These are phyloP conservation scores for Taphrina deformans DNA, from an alignment of 1,139 yeast genomes.

Conservation along the genomic window DNA sequence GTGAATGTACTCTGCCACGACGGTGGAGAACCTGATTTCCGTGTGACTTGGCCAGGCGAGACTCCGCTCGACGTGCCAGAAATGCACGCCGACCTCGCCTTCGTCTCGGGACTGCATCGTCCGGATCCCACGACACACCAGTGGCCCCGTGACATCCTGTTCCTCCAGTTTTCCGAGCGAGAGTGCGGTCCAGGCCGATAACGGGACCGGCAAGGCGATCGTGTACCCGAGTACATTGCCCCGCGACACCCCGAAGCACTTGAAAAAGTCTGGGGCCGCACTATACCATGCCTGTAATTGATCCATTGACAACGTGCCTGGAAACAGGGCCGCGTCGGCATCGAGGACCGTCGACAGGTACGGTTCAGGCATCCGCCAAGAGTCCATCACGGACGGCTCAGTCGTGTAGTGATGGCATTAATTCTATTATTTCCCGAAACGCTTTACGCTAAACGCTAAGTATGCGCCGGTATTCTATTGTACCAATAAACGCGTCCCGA, in stretches of 20 bases:
- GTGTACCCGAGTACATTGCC: not conserved
- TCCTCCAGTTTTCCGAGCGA: not conserved
- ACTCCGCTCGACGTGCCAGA: conserved; percentile 10
- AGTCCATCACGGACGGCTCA: not conserved
- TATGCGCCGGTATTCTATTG: too few species aligned
- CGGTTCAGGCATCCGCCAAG: not conserved
- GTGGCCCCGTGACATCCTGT: not conserved
- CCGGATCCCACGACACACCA: not conserved
- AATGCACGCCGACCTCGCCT: not conserved
- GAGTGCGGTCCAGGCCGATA: not conserved
- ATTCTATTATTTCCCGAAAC: not conserved
- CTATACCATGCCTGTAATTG: not conserved
- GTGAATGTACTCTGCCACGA: not conserved
- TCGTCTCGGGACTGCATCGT: not conserved
- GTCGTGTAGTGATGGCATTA: too few species aligned
- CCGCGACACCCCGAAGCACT: not conserved
- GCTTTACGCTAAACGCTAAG: not conserved
- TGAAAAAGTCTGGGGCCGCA: conserved; percentile 1
- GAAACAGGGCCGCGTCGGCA: not conserved
- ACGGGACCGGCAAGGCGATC: not conserved
- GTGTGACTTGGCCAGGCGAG: not conserved
- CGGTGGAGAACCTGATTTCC: not conserved
- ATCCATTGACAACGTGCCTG: not conserved
- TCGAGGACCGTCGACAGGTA: not conserved
- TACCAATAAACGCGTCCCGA: too few species aligned